Conservation (phyloP, 345 rosid species). For the Euphorbia tirucalli region DNA sequence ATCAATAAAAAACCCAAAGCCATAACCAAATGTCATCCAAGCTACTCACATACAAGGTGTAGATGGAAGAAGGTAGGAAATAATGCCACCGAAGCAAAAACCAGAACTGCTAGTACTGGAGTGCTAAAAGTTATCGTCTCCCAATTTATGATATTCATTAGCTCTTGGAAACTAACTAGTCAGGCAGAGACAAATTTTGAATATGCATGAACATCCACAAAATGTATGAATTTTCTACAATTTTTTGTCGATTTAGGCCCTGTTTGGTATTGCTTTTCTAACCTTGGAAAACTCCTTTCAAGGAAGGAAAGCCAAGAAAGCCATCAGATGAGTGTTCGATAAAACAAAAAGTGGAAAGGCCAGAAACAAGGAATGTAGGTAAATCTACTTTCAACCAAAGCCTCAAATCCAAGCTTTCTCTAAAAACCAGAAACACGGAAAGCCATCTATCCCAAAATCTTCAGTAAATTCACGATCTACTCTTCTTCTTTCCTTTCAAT, state of each 20-base stretch:
- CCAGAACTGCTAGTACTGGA: constrained; percentile 71
- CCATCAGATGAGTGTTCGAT: too few species aligned
- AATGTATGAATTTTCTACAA: background rate
- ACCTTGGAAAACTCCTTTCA: too few species aligned
- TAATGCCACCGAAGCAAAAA: constrained; percentile 78
- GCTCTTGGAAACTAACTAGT: constrained; percentile 51
- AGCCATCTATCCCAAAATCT: too few species aligned
- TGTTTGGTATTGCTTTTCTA: too few species aligned
- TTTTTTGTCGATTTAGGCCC: background rate
- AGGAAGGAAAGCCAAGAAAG: too few species aligned
- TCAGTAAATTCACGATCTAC: too few species aligned
- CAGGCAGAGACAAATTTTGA: constrained; percentile 8
- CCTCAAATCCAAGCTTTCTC: too few species aligned
- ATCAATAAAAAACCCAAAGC: constrained; percentile 80
- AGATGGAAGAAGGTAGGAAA: constrained; percentile 93
- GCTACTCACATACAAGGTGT: constrained; percentile 98
- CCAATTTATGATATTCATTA: constrained; percentile 93
- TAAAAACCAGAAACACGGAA: too few species aligned
- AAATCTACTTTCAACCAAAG: too few species aligned
- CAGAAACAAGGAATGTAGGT: too few species aligned
- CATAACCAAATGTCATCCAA: constrained; percentile 96
- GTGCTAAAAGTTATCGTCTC: constrained; percentile 77
- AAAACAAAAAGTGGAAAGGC: too few species aligned
- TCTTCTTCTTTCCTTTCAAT: too few species aligned
- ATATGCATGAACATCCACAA: constrained; percentile 1